phyloP scores from a whole-genome alignment of 805 yeast genomes.

The Komagataella populi region DNA sequence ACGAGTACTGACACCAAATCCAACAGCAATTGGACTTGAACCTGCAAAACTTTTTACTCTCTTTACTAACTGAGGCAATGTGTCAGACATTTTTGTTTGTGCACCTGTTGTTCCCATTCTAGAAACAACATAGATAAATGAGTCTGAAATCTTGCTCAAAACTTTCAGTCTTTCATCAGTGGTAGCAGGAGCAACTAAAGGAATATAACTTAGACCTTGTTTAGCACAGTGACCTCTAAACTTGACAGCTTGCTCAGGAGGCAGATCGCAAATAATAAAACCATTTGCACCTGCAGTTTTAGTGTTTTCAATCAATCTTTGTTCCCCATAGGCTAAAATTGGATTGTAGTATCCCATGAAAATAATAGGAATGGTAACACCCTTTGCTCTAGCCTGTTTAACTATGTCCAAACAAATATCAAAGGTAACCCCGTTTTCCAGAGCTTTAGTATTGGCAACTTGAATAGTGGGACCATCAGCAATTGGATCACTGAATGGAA shows the following conservation, averaged over 20 bases:
- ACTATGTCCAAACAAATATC: slow-evolving; percentile 58
- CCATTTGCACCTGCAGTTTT: slow-evolving; percentile 89
- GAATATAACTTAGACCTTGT: slow-evolving; percentile 71
- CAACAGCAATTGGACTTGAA: slow-evolving; percentile 82
- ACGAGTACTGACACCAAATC: slow-evolving; percentile 92
- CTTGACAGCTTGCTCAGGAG: slow-evolving; percentile 93
- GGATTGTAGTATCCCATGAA: slow-evolving; percentile 99
- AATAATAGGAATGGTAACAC: slow-evolving; percentile 80
- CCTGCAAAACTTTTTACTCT: slow-evolving; percentile 62
- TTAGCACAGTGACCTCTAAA: slow-evolving; percentile 62
- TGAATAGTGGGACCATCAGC: slow-evolving; percentile 99
- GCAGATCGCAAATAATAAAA: slow-evolving; percentile 86
- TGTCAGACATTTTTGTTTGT: slow-evolving; percentile 43
- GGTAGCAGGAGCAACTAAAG: slow-evolving; percentile 94
- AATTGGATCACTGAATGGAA: slow-evolving; percentile 96
- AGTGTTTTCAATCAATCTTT: slow-evolving; percentile 64
- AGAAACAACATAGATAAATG: slow-evolving; percentile 92
- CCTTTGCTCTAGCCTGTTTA: slow-evolving; percentile 59
- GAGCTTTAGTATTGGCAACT: slow-evolving; percentile 70
- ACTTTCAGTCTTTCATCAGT: slow-evolving; percentile 76
- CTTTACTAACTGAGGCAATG: slow-evolving; percentile 52
- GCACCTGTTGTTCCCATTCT: slow-evolving; percentile 99
- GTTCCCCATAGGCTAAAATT: slow-evolving; percentile 79
- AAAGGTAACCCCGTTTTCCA: slow-evolving; percentile 72
- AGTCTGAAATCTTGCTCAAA: slow-evolving; percentile 79